A percentile compares a stretch with the other conserved stretches of the same genome.
These are phyloP conservation scores for Ustilago xerochloae DNA, from an alignment of 1,284 basidiomycete genomes.

Conservation along the genomic window DNA sequence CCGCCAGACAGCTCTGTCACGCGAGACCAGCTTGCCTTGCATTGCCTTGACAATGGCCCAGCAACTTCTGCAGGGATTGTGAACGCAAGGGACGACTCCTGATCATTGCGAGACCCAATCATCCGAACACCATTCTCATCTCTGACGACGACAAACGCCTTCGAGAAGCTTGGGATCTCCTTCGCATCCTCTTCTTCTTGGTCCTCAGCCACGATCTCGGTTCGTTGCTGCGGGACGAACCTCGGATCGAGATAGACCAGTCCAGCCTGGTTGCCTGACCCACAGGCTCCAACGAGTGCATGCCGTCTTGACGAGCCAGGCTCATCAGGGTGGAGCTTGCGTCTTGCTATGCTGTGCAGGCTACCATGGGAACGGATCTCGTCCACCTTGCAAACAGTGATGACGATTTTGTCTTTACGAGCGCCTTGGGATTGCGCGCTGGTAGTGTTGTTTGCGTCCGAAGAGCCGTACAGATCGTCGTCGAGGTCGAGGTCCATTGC, in stretches of 20 bases:
- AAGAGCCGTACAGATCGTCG: slow-evolving; percentile 69
- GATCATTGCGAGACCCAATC: slow-evolving; percentile 6
- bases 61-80: background rate
- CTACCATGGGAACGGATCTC: slow-evolving; percentile 29
- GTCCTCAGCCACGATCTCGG: background rate
- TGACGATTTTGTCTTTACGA: slow-evolving; percentile 13
- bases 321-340: slow-evolving; percentile 18
- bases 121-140: slow-evolving; percentile 1
- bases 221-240: slow-evolving; percentile 19
- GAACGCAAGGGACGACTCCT: slow-evolving; percentile 16
- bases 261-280: slow-evolving; percentile 41
- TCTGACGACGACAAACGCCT: slow-evolving; percentile 22
- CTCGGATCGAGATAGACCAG: slow-evolving; percentile 38
- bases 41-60: background rate
- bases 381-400: slow-evolving; percentile 23
- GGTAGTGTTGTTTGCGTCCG: slow-evolving; percentile 17
- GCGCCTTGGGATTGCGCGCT: slow-evolving; percentile 7
- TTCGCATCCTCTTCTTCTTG: background rate
- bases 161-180: too few species aligned
- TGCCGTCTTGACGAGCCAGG: slow-evolving; percentile 21
- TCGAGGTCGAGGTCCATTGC: slow-evolving; percentile 81
- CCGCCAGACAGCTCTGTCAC: slow-evolving; percentile 2
- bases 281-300: slow-evolving; percentile 30
- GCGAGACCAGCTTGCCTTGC: slow-evolving; percentile 6
- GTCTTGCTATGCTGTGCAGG: slow-evolving; percentile 31